phyloP scores from a whole-genome alignment of 129 eudicot species.

The Silybum marianum region DNA sequence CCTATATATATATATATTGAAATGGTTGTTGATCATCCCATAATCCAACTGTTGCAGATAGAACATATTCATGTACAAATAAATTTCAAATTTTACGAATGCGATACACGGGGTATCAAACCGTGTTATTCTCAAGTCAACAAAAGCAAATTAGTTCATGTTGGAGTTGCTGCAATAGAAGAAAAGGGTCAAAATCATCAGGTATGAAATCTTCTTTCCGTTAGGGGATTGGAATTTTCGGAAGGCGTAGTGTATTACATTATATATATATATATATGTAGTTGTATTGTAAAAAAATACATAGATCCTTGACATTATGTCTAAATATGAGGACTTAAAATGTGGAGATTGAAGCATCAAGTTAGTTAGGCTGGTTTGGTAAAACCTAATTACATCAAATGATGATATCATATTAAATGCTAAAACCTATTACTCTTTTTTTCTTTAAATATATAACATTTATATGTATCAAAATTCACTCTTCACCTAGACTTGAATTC shows the following conservation, averaged over 20 bases:
- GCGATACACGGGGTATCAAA: background rate
- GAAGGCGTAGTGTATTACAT: background rate
- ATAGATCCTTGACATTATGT: background rate
- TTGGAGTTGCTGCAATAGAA: background rate
- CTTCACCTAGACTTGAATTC: too few species aligned
- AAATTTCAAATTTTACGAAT: background rate
- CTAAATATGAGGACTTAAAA: background rate
- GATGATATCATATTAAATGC: background rate
- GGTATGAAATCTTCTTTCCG: background rate
- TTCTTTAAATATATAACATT: too few species aligned
- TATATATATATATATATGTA: too few species aligned
- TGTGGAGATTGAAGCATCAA: background rate
- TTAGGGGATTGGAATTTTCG: background rate
- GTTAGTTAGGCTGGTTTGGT: background rate
- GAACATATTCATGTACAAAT: background rate
- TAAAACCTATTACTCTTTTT: background rate
- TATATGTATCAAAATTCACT: too few species aligned
- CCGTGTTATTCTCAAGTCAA: background rate
- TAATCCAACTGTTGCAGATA: constrained; percentile 5
- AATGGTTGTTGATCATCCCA: background rate
- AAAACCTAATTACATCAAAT: too few species aligned
- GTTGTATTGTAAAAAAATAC: background rate
- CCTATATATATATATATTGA: background rate
- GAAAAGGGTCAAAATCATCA: background rate
- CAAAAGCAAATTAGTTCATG: background rate